These are phyloP conservation scores for Ustilago esculenta DNA, from an alignment of 1,284 basidiomycete genomes.

Conservation along the genomic window DNA sequence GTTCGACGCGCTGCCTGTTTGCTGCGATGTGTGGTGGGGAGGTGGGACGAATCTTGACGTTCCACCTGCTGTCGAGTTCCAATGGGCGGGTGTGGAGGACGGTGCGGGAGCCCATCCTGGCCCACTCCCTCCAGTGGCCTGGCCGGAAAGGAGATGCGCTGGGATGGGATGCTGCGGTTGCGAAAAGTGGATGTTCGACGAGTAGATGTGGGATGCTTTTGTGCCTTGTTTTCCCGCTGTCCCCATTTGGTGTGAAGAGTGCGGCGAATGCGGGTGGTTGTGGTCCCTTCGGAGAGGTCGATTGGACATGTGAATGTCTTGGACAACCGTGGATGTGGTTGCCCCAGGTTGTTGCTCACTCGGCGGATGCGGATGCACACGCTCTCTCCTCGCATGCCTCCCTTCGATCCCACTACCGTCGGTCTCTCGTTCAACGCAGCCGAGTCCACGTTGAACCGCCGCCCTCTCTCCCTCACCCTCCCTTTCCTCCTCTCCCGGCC, in stretches of 20 bases:
- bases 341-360: no score
- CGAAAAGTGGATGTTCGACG: constrained; percentile 20
- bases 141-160: neutral
- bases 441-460: constrained; percentile 6
- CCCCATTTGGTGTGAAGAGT: no score
- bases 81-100: no score
- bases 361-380: no score
- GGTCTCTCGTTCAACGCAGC: no score
- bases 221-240: constrained; percentile 14
- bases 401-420: neutral
- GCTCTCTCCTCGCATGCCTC: no score
- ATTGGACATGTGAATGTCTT: neutral
- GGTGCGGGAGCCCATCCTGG: no score
- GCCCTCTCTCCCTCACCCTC: constrained; percentile 2
- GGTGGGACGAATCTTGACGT: neutral
- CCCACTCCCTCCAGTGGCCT: no score
- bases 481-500: neutral
- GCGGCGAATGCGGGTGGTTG: constrained; percentile 1
- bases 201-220: constrained; percentile 19
- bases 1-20: neutral
- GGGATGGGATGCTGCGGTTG: neutral
- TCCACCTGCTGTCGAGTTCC: neutral
- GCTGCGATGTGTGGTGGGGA: constrained; percentile 1
- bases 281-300: constrained; percentile 10
- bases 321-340: no score